A percentile compares a stretch with the other conserved stretches of the same genome.
These are phyloP conservation scores for Pseudohalonectria lignicola DNA, from an alignment of 2,329 filamentous ascomycete species.

Conservation along the genomic window DNA sequence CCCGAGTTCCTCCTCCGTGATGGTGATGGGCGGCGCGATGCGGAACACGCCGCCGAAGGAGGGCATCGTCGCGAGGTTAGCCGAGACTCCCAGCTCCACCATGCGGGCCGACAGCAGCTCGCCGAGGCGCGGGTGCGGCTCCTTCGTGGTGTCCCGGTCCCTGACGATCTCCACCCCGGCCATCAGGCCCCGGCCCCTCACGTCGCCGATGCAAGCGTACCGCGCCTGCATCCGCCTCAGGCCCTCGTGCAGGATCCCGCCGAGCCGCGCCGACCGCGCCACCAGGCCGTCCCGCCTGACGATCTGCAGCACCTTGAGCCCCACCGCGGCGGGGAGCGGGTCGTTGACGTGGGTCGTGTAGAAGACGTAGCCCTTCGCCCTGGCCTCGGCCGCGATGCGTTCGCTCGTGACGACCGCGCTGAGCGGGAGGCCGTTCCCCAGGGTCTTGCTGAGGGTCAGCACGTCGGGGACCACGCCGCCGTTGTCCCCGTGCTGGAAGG, in stretches of 20 bases:
- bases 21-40: conserved; percentile 49
- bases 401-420: conserved; percentile 44
- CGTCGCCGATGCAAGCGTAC: conserved; percentile 52
- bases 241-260: conserved; percentile 32
- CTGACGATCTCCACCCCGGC: conserved; percentile 46
- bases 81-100: conserved; percentile 38
- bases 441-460: conserved; percentile 39
- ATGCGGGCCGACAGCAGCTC: conserved; percentile 19
- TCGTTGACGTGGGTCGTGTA: conserved; percentile 55
- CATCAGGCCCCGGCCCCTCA: conserved; percentile 48
- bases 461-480: conserved; percentile 37
- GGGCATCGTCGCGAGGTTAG: conserved; percentile 41
- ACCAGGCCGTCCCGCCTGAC: conserved; percentile 44
- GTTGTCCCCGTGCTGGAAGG: conserved; percentile 30
- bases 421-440: conserved; percentile 43
- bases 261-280: conserved; percentile 28
- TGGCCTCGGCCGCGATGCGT: conserved; percentile 36
- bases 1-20: conserved; percentile 36
- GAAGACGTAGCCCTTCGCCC: conserved; percentile 39
- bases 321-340: conserved; percentile 47
- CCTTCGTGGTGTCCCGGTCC: conserved; percentile 31
- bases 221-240: conserved; percentile 31
- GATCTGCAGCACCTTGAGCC: conserved; percentile 50
- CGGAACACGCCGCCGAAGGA: conserved; percentile 47
- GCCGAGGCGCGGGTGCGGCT: conserved; percentile 33